A percentile compares a stretch with the other conserved stretches of the same genome.
Evolutionary conservation across 306 rosid species (phyloP).

Genomic region (Parietaria judaica): DNA sequence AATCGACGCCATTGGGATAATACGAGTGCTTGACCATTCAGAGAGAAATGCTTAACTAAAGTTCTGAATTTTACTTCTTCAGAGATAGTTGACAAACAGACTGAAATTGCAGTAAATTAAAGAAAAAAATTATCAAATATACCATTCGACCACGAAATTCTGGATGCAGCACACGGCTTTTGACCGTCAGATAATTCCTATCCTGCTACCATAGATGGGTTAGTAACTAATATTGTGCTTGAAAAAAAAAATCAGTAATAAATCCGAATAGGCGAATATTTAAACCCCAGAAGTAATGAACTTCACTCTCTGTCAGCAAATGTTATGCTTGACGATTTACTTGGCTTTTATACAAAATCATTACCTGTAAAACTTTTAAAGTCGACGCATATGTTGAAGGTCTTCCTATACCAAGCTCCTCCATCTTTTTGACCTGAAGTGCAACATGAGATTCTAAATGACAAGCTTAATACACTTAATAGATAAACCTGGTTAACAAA

Average conservation of each 20-base stretch:
- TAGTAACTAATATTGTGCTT: slow-evolving; percentile 12
- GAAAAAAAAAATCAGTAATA: too few species aligned
- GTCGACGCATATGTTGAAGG: slow-evolving; percentile 93
- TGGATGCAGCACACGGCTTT: slow-evolving; percentile 72
- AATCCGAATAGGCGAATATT: too few species aligned
- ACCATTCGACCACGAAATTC: slow-evolving; percentile 99
- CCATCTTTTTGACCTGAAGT: slow-evolving; percentile 79
- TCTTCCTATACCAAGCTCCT: slow-evolving; percentile 99
- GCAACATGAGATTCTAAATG: slow-evolving; percentile 12
- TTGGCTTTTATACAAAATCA: background rate
- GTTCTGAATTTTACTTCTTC: too few species aligned
- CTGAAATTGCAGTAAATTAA: background rate
- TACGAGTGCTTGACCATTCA: background rate
- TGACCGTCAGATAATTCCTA: slow-evolving; percentile 67
- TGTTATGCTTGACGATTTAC: too few species aligned
- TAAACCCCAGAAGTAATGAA: too few species aligned
- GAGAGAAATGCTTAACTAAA: too few species aligned
- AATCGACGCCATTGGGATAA: background rate
- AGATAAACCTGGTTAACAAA: too few species aligned
- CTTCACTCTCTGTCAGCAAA: too few species aligned
- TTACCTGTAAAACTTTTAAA: slow-evolving; percentile 78
- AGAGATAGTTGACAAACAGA: slow-evolving; percentile 9
- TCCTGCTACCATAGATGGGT: slow-evolving; percentile 50
- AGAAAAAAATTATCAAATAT: slow-evolving; percentile 14
- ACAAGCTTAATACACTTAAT: background rate